A percentile compares a stretch with the other conserved stretches of the same genome.
Evolutionary conservation across 2,329 filamentous ascomycete species (phyloP).

Genomic region (Trichoderma atrobrunneum): DNA sequence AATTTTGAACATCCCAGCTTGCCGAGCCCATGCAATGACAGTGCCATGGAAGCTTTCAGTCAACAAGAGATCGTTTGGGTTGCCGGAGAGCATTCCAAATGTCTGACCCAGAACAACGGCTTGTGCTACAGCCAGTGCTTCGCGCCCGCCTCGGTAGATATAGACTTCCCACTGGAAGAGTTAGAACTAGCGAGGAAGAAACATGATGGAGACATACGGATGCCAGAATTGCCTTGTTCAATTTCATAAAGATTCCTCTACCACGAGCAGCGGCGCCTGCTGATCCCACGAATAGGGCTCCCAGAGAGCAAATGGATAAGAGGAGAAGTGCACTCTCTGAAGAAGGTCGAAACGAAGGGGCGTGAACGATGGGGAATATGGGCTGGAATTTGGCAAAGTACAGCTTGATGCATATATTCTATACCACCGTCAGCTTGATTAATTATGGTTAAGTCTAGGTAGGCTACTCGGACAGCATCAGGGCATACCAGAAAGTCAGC

Average conservation of each 20-base stretch:
- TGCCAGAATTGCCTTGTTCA: constrained; percentile 22
- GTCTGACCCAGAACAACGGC: constrained; percentile 19
- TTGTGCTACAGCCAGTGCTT: constrained; percentile 16
- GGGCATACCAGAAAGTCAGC: constrained; percentile 22
- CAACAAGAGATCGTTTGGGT: constrained; percentile 17
- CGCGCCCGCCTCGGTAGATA: not conserved
- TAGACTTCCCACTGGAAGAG: constrained; percentile 2
- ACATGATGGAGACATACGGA: constrained; percentile 14
- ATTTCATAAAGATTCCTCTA: constrained; percentile 19
- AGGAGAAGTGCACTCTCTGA: constrained; percentile 32
- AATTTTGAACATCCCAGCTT: constrained; percentile 16
- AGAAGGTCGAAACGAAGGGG: constrained; percentile 24
- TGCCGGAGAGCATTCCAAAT: constrained; percentile 22
- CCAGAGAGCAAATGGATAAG: constrained; percentile 37
- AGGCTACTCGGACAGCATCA: not conserved
- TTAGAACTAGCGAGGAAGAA: not conserved
- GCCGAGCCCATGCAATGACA: constrained; percentile 22
- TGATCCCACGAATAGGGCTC: constrained; percentile 36
- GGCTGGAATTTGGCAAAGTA: constrained; percentile 26
- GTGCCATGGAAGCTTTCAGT: constrained; percentile 22
- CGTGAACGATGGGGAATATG: constrained; percentile 23
- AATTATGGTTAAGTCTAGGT: not conserved
- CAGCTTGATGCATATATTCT: constrained; percentile 26
- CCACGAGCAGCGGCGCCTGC: constrained; percentile 28
- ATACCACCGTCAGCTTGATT: not conserved